phyloP scores from a whole-genome alignment of 2,329 filamentous ascomycete genomes.

The Neurospora sp. region DNA sequence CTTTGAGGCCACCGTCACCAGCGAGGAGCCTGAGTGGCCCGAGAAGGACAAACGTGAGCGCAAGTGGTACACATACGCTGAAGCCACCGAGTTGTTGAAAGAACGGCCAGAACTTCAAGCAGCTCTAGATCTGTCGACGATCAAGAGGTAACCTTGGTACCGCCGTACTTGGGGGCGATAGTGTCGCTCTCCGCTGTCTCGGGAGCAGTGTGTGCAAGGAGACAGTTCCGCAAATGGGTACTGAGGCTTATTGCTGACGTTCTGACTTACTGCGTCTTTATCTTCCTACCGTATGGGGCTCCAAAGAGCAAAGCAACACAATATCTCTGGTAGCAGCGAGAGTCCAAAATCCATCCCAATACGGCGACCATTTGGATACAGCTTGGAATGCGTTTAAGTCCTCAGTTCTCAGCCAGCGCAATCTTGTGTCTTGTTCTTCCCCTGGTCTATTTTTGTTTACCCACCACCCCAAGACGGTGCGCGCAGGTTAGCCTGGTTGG shows the following conservation, averaged over 20 bases:
- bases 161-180: slow-evolving; percentile 9
- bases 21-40: slow-evolving; percentile 81
- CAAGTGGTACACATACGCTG: slow-evolving; percentile 77
- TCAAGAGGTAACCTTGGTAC: slow-evolving; percentile 37
- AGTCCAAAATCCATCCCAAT: not conserved
- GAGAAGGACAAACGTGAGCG: slow-evolving; percentile 86
- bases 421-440: not conserved
- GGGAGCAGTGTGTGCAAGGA: not conserved
- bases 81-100: slow-evolving; percentile 69
- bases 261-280: not conserved
- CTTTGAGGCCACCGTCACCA: slow-evolving; percentile 79
- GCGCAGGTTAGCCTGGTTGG: not conserved
- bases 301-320: not conserved
- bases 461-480: not conserved
- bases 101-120: slow-evolving; percentile 79
- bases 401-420: not conserved
- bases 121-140: slow-evolving; percentile 71
- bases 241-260: not conserved
- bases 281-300: not conserved
- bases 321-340: not conserved
- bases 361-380: not conserved
- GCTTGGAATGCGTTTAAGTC: not conserved
- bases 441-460: not conserved
- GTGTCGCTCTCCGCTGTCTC: not conserved
- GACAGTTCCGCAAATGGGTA: not conserved